Conservation (phyloP, 2,329 filamentous ascomycete genomes). For the Neonectria magnoliae region DNA sequence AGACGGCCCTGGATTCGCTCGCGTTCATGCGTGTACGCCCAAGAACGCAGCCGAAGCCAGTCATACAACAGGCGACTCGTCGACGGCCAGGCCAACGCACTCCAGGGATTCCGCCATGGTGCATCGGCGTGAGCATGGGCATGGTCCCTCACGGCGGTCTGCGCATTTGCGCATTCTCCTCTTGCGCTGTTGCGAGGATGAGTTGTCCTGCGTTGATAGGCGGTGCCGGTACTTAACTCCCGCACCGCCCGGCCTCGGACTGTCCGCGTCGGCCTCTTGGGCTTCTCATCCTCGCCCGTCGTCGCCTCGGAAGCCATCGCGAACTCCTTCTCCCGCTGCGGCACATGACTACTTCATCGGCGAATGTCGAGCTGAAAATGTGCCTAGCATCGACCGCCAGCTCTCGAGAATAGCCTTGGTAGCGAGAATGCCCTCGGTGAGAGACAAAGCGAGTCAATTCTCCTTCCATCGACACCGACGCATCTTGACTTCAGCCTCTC, state of each 20-base stretch:
- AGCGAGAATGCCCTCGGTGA: slow-evolving; percentile 42
- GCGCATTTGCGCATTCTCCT: slow-evolving; percentile 24
- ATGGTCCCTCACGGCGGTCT: slow-evolving; percentile 1
- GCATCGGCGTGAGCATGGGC: slow-evolving; percentile 5
- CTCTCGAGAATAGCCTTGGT: slow-evolving; percentile 39
- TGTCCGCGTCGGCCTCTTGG: slow-evolving; percentile 7
- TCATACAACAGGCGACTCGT: slow-evolving; percentile 34
- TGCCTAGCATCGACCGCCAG: slow-evolving; percentile 19
- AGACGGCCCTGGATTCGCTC: slow-evolving; percentile 18
- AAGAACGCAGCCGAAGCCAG: slow-evolving; percentile 14
- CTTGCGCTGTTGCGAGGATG: slow-evolving; percentile 9
- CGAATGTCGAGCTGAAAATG: slow-evolving; percentile 25
- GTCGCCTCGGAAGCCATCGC: background rate
- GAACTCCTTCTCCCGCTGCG: background rate
- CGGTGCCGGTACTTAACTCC: slow-evolving; percentile 16
- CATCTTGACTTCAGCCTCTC: slow-evolving; percentile 9
- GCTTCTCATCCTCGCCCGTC: slow-evolving; percentile 2
- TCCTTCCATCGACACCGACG: slow-evolving; percentile 30
- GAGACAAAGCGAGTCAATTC: slow-evolving; percentile 41
- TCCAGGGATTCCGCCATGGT: slow-evolving; percentile 5
- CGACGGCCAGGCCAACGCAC: background rate
- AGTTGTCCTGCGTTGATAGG: slow-evolving; percentile 20
- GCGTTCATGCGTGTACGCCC: slow-evolving; percentile 18
- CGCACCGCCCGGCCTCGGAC: background rate
- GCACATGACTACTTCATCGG: background rate